phyloP scores from a whole-genome alignment of 148 eudicot genomes.

The Chenopodium quinoa region DNA sequence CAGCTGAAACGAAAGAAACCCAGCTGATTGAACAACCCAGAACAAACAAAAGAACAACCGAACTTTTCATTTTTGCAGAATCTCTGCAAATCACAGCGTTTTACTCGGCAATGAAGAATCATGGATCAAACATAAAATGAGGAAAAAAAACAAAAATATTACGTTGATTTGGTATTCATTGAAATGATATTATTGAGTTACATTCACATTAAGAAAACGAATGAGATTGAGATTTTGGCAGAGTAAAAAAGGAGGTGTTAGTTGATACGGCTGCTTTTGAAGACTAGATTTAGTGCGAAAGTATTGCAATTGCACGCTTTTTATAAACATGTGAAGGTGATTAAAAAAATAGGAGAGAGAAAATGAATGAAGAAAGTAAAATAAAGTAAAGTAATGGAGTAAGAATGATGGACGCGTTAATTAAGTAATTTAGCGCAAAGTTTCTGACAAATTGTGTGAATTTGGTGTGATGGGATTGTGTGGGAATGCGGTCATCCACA shows the following conservation, averaged over 20 bases:
- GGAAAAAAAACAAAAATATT: not conserved
- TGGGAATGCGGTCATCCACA: no score
- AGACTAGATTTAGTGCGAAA: not conserved
- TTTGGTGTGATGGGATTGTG: no score
- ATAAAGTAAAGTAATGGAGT: no score
- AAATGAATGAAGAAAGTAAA: no score
- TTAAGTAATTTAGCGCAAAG: not conserved
- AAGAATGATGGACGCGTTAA: not conserved
- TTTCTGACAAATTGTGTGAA: no score
- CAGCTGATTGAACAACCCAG: conserved; percentile 10
- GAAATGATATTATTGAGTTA: not conserved
- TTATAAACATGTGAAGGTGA: not conserved
- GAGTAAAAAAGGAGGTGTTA: not conserved
- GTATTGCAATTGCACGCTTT: not conserved
- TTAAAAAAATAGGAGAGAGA: not conserved
- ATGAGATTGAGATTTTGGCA: not conserved
- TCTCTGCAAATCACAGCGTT: conserved; percentile 10
- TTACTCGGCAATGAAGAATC: conserved; percentile 1
- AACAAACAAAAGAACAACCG: conserved; percentile 6
- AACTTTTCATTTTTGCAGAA: conserved; percentile 8
- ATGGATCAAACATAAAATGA: conserved; percentile 9
- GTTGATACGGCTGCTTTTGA: not conserved
- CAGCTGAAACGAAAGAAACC: conserved; percentile 24
- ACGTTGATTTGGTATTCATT: not conserved
- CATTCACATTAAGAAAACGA: not conserved